Base-by-base conservation (phyloP, 148 eudicot species). In the Talinum fruticosum region DNA sequence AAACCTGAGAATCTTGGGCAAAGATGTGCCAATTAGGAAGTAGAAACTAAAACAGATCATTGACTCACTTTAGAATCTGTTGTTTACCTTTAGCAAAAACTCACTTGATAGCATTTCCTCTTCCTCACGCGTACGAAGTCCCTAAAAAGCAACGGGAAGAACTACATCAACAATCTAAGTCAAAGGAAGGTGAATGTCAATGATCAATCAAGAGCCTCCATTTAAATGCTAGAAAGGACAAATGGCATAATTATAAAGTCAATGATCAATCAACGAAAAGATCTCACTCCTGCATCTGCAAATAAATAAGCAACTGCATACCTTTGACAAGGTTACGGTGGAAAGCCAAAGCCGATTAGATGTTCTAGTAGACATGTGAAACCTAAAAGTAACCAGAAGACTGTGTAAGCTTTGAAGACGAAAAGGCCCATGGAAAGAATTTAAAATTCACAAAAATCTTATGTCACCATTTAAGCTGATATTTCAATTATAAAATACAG, bases 61-160 rank as follows among this genome's bases (percentile, higher is more conserved):
- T 6, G 18, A 71, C 21, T 47, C n/a, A 36, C 69, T 41, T 26
- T 16, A 66, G 79, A 3, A 30, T 76, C 64, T 24, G 83, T 61
- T 37, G 69, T 77, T 10, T 79, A 95, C 99, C 99, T 93, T 88
- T 67, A 93, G 87, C 82, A 96, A 77, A 79, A 82, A 77, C 76
- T 82, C 92, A 83, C 99, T 93, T 76, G 97, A 93, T 82, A 96
- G 90, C 72, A 82, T 80, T 75, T 96, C 99, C 85, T 96, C 99
- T 84, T 89, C 87, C 83, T 93, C 97, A 80, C 99, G 94, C 74
- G 88, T 89, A 70, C 99, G 89, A 81, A 89, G 78, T 74, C 97
- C 99, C 99, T 95, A 82, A 44, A 84, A 47, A 75, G 18, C 64
- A 65, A 76, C 73, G 66, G 38, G 61, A 78, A 78, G 66, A 72